phyloP scores from a whole-genome alignment of 768 basidiomycete species.

The Hygrophoropsis aurantiaca region DNA sequence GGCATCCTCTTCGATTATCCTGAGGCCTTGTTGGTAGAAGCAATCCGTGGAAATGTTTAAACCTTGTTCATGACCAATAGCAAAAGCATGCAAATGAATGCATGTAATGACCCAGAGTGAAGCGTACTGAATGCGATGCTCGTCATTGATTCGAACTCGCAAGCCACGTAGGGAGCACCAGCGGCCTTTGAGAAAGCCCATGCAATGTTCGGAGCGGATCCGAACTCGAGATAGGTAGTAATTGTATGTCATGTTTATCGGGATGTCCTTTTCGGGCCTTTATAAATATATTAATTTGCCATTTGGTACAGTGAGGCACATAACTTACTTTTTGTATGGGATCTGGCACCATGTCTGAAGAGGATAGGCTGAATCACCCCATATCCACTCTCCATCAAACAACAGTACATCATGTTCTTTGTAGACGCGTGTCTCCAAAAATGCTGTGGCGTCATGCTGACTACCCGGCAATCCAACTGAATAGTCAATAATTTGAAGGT shows the following conservation, averaged over 20 bases:
- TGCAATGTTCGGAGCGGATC: constrained; percentile 30
- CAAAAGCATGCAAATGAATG: constrained; percentile 29
- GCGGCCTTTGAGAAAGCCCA: constrained; percentile 30
- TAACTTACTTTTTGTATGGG: constrained; percentile 23
- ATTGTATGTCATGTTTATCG: constrained; percentile 19
- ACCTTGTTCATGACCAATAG: neutral
- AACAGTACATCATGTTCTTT: constrained; percentile 13
- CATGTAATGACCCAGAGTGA: constrained; percentile 30
- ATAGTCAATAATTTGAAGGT: constrained; percentile 29
- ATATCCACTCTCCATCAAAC: constrained; percentile 27
- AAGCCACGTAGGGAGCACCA: constrained; percentile 27
- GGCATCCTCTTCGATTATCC: no score
- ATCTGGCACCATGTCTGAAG: constrained; percentile 10
- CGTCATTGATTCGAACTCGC: constrained; percentile 19
- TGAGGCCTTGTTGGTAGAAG: neutral
- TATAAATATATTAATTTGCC: neutral
- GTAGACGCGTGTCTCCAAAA: constrained; percentile 22
- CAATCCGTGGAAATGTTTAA: neutral
- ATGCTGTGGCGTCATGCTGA: constrained; percentile 33
- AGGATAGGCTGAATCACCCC: constrained; percentile 17
- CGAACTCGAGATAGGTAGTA: constrained; percentile 25
- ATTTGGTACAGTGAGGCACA: neutral
- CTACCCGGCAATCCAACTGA: constrained; percentile 31
- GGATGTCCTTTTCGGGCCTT: constrained; percentile 21
- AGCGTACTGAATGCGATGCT: constrained; percentile 14